A percentile compares a stretch with the other conserved stretches of the same genome.
phyloP scores from a whole-genome alignment of 257 asterid genomes.

The Nemophila menziesii region DNA sequence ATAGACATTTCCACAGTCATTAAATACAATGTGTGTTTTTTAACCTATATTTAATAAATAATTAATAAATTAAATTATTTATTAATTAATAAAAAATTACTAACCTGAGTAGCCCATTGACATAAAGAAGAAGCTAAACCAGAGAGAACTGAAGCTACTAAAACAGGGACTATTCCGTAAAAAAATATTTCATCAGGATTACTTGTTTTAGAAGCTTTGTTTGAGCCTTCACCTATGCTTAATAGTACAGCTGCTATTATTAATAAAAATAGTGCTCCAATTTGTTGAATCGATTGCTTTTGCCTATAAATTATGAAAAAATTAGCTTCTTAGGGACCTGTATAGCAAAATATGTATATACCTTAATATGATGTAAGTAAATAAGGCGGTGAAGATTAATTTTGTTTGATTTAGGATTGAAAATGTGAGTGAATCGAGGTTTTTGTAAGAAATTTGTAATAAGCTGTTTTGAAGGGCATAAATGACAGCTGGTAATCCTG shows the following conservation, averaged over 20 bases:
- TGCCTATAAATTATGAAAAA: conserved; percentile 38
- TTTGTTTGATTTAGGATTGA: conserved; percentile 96
- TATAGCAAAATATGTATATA: conserved; percentile 16
- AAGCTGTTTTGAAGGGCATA: conserved; percentile 94
- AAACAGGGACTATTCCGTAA: conserved; percentile 71
- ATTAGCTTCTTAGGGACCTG: conserved; percentile 1
- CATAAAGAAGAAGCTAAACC: conserved; percentile 97
- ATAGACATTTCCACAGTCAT: conserved; percentile 97
- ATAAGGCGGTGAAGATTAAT: conserved; percentile 83
- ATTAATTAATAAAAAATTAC: too few relatives aligned
- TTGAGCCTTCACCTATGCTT: conserved; percentile 92
- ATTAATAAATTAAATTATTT: background rate
- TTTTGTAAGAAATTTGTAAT: conserved; percentile 81
- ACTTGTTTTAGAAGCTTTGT: conserved; percentile 43
- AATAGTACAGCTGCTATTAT: conserved; percentile 80
- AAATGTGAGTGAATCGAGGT: conserved; percentile 96
- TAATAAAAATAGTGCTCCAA: conserved; percentile 87
- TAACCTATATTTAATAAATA: conserved; percentile 38
- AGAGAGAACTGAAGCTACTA: conserved; percentile 89
- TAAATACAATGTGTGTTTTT: conserved; percentile 79
- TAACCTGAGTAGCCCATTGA: conserved; percentile 98
- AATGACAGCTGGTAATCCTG: conserved; percentile 93
- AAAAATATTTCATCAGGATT: conserved; percentile 68
- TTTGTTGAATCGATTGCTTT: conserved; percentile 78
- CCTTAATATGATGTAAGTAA: conserved; percentile 76